Evolutionary conservation across 768 basidiomycete species (phyloP), one percentile per base, ranked within the genome.

Genomic region (Dendrothele bispora): DNA sequence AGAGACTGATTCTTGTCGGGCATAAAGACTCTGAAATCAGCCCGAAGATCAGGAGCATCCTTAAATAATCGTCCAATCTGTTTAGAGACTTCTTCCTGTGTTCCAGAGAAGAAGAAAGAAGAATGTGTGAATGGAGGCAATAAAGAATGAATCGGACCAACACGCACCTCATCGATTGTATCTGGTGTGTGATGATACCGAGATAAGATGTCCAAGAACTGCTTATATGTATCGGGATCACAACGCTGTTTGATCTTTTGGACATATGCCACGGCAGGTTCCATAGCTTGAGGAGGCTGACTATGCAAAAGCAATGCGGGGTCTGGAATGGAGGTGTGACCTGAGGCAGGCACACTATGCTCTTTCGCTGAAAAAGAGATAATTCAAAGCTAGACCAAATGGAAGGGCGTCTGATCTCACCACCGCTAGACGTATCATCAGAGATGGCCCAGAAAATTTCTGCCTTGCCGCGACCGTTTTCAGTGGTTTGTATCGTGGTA

Each of bases 181-280:
- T 84, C 78, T 11, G 86, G 70, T 55, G 74, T 70, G 52, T 79
- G 71, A 46, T 85, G 79, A 60, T 84, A 82, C 35, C 77, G 70
- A 7, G 83, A 80, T 3, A 93, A 67, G 44, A 91, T 85, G 56
- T 88, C 86, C 21, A 91, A 66, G 59, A 92, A 92, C 55, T 83
- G 79, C 45, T 80, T 79, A 55, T 91, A 92, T 4, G 88, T 93
- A 14, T 93, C 91, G 1, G 91, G 80, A 52, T 95, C 90, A 66
- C 91, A 97, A 14, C 93, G 84, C 49, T 88, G 86, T 65, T 97
- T 98, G 67, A 98, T 97, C 69, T 93, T 93, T 68, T 95, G 93
- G 26, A 99, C 93, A 56, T 95, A 98, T 58, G 91, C 84, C 48
- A 98, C 86, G 0, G 97, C 97, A 15, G 83, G 85, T 55, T 84